Evolutionary conservation across 495 filamentous ascomycete genomes (phyloP), one percentile per base, ranked within the genome.

Genomic region (Penicillium crystallinum): DNA sequence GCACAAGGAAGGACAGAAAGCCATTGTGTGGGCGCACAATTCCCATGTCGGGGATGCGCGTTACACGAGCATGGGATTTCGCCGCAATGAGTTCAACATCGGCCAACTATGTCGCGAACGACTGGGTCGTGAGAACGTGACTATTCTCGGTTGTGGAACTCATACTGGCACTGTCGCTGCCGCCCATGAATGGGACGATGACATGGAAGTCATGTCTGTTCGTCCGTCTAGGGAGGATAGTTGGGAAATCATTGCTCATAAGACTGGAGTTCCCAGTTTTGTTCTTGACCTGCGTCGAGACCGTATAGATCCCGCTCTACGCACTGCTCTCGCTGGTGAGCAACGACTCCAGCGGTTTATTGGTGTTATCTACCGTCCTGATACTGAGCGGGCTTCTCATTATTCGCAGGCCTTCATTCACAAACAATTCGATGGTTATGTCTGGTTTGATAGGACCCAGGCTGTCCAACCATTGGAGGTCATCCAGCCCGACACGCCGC

Each of bases 1-100:
- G 33, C 66, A 73, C 34, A 72, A 74, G 18, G 69, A 29, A 60
- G 64, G 4, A 50, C 67, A 65, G 25, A 81, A 81, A 40, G 81
- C 76, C 3, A 66, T 84, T 22, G 75, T 83, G 1, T 83, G 81
- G 81, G 81, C 78, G 48, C 81, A 83, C 53, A 84, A 82, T 56
- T 81, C 78, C 22, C 81, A 82, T 41, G 67, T 80, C 40, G 80
- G 81, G n/a, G 80, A 84, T 54, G 80, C 81, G 12, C 67, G 81
- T 9, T 74, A 69, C 15, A 82, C 79, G 3, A 75, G 70, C 52
- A 83, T 82, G 77, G 73, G 78, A 3, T 66, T 57, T 41, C 62
- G 70, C 6, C 67, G 73, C 14, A 72, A 71, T 4, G 80, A 84
- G 53, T 53, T 78, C 25, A 82, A 80, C 48, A 69, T 82, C 35